phyloP scores from a whole-genome alignment of 1,284 basidiomycete genomes.

The Leccinum insolens region DNA sequence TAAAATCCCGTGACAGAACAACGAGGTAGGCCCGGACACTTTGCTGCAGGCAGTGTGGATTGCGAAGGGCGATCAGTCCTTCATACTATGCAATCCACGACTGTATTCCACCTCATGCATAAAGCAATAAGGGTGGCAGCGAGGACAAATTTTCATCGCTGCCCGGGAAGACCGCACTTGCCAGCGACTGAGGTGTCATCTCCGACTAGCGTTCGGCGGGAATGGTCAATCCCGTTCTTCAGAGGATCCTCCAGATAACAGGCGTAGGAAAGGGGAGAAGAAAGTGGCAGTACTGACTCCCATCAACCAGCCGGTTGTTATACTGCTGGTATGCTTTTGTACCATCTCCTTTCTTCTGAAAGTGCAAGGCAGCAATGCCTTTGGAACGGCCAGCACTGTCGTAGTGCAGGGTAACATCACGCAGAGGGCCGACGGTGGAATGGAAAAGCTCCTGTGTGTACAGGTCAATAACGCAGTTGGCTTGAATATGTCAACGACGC shows the following conservation, averaged over 20 bases:
- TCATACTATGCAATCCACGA: slow-evolving; percentile 20
- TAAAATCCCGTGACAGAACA: slow-evolving; percentile 36
- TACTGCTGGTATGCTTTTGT: slow-evolving; percentile 92
- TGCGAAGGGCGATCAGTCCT: slow-evolving; percentile 35
- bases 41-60: slow-evolving; percentile 26
- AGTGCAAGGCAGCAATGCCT: slow-evolving; percentile 87
- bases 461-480: slow-evolving; percentile 14
- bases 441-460: slow-evolving; percentile 84
- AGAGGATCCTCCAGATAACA: slow-evolving; percentile 26
- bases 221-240: slow-evolving; percentile 20
- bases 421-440: slow-evolving; percentile 87
- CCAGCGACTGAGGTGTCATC: slow-evolving; percentile 33
- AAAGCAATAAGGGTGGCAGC: slow-evolving; percentile 20
- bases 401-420: slow-evolving; percentile 85
- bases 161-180: slow-evolving; percentile 23
- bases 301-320: slow-evolving; percentile 99
- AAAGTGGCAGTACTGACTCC: slow-evolving; percentile 90
- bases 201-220: slow-evolving; percentile 27
- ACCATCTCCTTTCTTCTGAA: slow-evolving; percentile 87
- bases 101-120: slow-evolving; percentile 28
- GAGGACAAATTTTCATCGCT: slow-evolving; percentile 32
- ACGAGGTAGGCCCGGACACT: slow-evolving; percentile 27
- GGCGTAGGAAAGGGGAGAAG: slow-evolving; percentile 38
- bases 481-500: slow-evolving; percentile 22
- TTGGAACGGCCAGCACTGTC: slow-evolving; percentile 87